Conservation (phyloP, 306 rosid species). For the Vigna mungo region DNA sequence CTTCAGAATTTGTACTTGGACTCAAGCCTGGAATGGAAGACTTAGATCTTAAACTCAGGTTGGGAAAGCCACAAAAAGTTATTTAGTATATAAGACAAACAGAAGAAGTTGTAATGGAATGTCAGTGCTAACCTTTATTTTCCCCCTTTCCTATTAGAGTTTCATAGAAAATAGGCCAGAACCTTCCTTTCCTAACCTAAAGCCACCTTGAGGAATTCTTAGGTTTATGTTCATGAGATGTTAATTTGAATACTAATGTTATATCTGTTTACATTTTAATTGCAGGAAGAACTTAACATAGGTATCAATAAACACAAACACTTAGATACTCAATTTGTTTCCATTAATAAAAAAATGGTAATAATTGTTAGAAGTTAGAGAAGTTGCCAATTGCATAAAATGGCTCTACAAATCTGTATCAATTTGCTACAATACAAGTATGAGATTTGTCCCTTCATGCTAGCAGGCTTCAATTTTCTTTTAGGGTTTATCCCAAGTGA, state of each 20-base stretch:
- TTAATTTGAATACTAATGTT: conserved; percentile 40
- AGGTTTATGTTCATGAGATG: conserved; percentile 46
- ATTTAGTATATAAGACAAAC: conserved; percentile 35
- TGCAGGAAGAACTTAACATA: no score
- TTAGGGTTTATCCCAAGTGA: conserved; percentile 68
- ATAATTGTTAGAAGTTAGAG: no score
- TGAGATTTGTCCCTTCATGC: no score
- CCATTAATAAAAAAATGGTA: no score
- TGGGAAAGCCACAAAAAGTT: conserved; percentile 66
- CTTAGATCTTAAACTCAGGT: conserved; percentile 93
- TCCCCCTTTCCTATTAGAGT: neutral
- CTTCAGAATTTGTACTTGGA: conserved; percentile 53
- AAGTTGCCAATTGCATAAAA: no score
- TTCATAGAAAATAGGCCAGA: conserved; percentile 41
- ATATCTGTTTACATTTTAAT: no score
- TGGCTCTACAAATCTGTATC: no score
- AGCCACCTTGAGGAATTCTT: conserved; percentile 36
- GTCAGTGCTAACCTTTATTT: conserved; percentile 32
- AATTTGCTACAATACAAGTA: no score
- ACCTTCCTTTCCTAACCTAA: conserved; percentile 26
- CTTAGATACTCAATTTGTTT: no score
- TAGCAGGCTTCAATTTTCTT: conserved; percentile 72
- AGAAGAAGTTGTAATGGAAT: conserved; percentile 32
- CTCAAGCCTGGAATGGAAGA: conserved; percentile 57
- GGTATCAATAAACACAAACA: no score